These are phyloP conservation scores for Postia placenta DNA, from an alignment of 768 basidiomycete species.

Conservation along the genomic window DNA sequence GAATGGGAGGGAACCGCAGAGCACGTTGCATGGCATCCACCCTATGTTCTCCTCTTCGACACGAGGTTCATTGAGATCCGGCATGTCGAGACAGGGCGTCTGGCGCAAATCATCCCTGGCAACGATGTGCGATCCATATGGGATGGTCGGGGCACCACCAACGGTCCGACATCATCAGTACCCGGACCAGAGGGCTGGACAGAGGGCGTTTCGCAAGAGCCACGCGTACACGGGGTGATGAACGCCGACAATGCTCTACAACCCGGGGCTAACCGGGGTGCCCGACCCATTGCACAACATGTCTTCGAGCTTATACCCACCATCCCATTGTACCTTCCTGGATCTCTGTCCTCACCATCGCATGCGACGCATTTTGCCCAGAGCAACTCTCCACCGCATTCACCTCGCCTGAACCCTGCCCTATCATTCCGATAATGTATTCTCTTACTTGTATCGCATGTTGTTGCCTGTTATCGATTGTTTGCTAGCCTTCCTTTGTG, in stretches of 20 bases:
- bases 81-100: constrained; percentile 72
- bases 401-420: constrained; percentile 27
- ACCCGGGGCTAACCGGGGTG: constrained; percentile 31
- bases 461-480: neutral
- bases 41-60: constrained; percentile 85
- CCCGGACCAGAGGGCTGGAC: constrained; percentile 43
- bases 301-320: constrained; percentile 79
- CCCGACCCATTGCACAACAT: constrained; percentile 57
- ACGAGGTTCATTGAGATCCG: constrained; percentile 88
- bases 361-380: constrained; percentile 30
- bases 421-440: constrained; percentile 20
- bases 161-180: constrained; percentile 22
- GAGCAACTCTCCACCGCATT: constrained; percentile 31
- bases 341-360: constrained; percentile 33
- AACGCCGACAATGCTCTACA: constrained; percentile 38
- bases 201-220: constrained; percentile 60
- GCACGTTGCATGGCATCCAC: constrained; percentile 82
- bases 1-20: constrained; percentile 96
- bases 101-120: constrained; percentile 79
- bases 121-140: constrained; percentile 81
- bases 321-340: constrained; percentile 61
- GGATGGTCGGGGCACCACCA: constrained; percentile 64
- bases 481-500: neutral
- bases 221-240: constrained; percentile 86
- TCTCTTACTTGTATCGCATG: neutral